Base-by-base conservation (phyloP, 2,329 filamentous ascomycete genomes). In the Neospermospora avenae region DNA sequence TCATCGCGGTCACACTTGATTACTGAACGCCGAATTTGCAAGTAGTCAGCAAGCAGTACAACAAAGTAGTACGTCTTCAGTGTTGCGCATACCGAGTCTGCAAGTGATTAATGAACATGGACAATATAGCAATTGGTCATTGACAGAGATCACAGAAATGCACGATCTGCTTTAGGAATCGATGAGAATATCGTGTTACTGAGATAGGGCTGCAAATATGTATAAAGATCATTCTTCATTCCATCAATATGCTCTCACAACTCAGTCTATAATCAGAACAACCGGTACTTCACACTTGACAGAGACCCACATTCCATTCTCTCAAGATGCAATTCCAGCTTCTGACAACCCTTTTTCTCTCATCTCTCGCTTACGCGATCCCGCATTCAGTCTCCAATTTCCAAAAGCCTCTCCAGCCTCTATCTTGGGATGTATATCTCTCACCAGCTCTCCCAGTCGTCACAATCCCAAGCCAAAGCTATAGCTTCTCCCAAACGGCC, bases 401-500 rank as follows among this genome's bases (percentile, higher is more conserved):
- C 39, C 37, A n/a, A n/a, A n/a, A 41, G n/a, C 49, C 51, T 24
- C 51, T 24, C 51, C 35, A 39, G 14, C 6, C n/a, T 20, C 34
- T 53, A 24, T 39, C 37, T 10, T 58, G 46, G 55, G 55, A 58
- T 20, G 55, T 58, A 45, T 58, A 58, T 25, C 55, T 58, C 11
- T 35, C 46, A 11, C 45, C 35, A 16, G 35, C 45, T 4, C 34
- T 37, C 7, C 45, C 37, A 3, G 25, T 51, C 28, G 39, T n/a
- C 39, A 44, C 41, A n/a, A 28, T 22, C 39, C 44, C 3, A 61
- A 62, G 60, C 11, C n/a, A 28, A 39, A 53, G 41, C 51, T 53
- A 53, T 34, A 53, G 18, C 18, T 53, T 39, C 31, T 65, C 63
- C 25, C 64, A 59, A 24, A 65, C 58, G 22, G 62, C 63, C 6